These are phyloP conservation scores for Hemileccinum impolitum DNA, from an alignment of 768 basidiomycete species.

Conservation along the genomic window DNA sequence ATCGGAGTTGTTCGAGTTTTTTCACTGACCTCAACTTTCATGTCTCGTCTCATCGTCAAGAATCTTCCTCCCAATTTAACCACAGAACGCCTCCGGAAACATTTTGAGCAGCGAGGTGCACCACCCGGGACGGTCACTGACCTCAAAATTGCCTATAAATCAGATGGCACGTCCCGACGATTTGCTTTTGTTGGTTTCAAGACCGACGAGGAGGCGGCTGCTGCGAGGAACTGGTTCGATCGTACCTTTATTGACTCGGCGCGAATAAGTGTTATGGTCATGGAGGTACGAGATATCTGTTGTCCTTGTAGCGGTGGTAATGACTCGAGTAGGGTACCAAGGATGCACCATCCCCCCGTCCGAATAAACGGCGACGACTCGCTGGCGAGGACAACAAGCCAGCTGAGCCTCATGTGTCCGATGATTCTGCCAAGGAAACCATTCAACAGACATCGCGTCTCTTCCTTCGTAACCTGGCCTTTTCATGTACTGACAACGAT, in stretches of 20 bases:
- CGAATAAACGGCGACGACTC: slow-evolving; percentile 65
- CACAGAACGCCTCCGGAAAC: slow-evolving; percentile 56
- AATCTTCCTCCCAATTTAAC: slow-evolving; percentile 73
- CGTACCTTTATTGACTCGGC: slow-evolving; percentile 79
- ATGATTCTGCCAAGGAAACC: slow-evolving; percentile 41
- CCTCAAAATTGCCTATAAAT: slow-evolving; percentile 72
- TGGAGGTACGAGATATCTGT: slow-evolving; percentile 52
- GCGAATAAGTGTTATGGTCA: slow-evolving; percentile 67
- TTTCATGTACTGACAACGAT: slow-evolving; percentile 74
- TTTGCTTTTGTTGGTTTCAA: slow-evolving; percentile 96
- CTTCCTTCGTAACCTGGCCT: slow-evolving; percentile 94
- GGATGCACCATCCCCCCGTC: slow-evolving; percentile 63
- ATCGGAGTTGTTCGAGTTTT: slow-evolving; percentile 15
- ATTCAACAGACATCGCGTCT: slow-evolving; percentile 76
- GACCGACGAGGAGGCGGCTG: slow-evolving; percentile 66
- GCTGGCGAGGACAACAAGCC: slow-evolving; percentile 47
- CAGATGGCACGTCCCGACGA: slow-evolving; percentile 74
- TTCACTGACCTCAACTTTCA: slow-evolving; percentile 24
- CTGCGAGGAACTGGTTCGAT: slow-evolving; percentile 82
- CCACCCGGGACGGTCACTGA: slow-evolving; percentile 80
- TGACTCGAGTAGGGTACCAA: slow-evolving; percentile 52
- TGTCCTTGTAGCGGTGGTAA: slow-evolving; percentile 5
- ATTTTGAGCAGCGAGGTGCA: slow-evolving; percentile 60
- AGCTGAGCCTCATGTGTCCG: slow-evolving; percentile 3
- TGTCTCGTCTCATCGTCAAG: slow-evolving; percentile 85